These are phyloP conservation scores for Saccharum hybrid DNA, from an alignment of 202 grass and related monocot genomes.

Conservation along the genomic window DNA sequence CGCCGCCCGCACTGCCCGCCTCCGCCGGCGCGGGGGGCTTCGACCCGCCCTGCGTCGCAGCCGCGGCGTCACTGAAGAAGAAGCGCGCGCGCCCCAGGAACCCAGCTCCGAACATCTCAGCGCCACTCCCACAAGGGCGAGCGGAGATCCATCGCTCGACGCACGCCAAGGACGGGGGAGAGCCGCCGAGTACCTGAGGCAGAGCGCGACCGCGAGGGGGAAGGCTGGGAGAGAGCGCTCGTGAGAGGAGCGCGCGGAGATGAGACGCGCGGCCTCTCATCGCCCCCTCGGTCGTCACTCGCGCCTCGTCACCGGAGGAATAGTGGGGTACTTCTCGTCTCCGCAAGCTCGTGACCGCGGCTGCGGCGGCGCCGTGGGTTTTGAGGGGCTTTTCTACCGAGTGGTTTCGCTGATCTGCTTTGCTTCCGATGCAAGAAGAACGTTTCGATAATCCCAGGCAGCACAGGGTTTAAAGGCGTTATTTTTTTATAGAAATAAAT, in stretches of 20 bases:
- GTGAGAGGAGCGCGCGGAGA: constrained; percentile 37
- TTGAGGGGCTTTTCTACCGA: not conserved
- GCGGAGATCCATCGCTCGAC: not conserved
- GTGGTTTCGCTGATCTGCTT: not conserved
- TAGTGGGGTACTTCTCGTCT: not conserved
- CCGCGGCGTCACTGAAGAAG: constrained; percentile 28
- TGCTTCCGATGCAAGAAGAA: constrained; percentile 33
- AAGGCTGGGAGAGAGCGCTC: not conserved
- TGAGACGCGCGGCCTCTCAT: constrained; percentile 23
- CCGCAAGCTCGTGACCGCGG: not conserved
- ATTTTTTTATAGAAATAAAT: too few relatives aligned
- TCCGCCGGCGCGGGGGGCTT: constrained; percentile 24
- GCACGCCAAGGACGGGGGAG: not conserved
- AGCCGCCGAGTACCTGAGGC: too few relatives aligned
- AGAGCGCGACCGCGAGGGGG: not conserved
- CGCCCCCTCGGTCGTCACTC: not conserved
- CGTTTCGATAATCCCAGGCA: not conserved
- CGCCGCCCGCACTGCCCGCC: not conserved
- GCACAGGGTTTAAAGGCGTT: too few relatives aligned
- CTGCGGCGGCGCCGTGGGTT: constrained; percentile 43
- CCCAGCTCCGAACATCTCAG: not conserved
- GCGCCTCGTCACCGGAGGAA: not conserved
- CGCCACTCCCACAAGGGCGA: too few relatives aligned
- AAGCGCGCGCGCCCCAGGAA: constrained; percentile 7
- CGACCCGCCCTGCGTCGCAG: constrained; percentile 10